Conservation (phyloP, 2,329 filamentous ascomycete genomes). For the Mycosphaerella arachidis region DNA sequence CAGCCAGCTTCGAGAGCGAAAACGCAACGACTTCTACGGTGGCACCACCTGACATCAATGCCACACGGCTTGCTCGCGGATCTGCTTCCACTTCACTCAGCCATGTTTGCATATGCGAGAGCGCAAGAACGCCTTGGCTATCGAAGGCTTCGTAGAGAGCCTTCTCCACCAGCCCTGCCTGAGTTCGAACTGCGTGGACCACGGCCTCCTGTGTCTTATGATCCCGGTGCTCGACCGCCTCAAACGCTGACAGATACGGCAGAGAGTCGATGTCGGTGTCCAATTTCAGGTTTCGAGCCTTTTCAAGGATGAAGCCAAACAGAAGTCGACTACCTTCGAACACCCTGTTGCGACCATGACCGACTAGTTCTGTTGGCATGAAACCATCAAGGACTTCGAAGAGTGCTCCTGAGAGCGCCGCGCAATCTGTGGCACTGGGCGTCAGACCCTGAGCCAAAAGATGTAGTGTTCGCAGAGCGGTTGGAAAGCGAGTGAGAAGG, state of each 20-base stretch:
- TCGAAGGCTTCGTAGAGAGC: conserved; percentile 28
- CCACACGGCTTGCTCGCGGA: conserved; percentile 4
- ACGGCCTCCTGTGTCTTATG: conserved; percentile 30
- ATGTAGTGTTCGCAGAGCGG: conserved; percentile 32
- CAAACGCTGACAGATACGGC: conserved; percentile 27
- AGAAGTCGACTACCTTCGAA: conserved; percentile 36
- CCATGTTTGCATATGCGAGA: conserved; percentile 11
- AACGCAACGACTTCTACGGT: conserved; percentile 23
- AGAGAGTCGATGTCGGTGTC: conserved; percentile 7
- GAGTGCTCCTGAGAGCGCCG: conserved; percentile 31
- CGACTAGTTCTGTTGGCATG: conserved; percentile 29
- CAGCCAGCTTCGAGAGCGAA: conserved; percentile 14
- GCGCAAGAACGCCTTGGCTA: conserved; percentile 18
- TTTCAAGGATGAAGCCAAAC: conserved; percentile 36
- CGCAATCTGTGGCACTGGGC: conserved; percentile 27
- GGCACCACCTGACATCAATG: conserved; percentile 25
- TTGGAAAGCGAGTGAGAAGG: conserved; percentile 32
- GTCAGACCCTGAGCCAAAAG: conserved; percentile 34
- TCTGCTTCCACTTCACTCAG: conserved; percentile 9
- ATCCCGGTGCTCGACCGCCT: conserved; percentile 30
- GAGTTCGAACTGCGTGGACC: conserved; percentile 25
- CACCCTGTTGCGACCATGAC: conserved; percentile 23
- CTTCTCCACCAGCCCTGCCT: conserved; percentile 28
- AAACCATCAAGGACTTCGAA: conserved; percentile 29
- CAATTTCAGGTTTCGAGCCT: conserved; percentile 25